Base-by-base conservation (phyloP, 345 rosid species). In the Salix udensis region DNA sequence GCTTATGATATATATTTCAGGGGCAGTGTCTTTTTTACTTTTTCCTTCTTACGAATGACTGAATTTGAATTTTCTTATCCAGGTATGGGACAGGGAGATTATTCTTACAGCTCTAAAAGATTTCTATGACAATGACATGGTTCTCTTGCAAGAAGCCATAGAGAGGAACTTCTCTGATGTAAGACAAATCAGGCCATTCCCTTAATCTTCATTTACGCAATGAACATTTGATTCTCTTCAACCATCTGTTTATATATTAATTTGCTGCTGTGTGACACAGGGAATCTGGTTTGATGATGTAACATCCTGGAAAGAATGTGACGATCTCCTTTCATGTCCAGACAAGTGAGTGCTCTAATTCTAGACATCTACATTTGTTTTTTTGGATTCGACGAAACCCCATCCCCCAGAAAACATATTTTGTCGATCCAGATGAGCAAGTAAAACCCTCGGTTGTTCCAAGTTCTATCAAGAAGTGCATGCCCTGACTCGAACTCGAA, bases 71-170 rank as follows among this genome's bases (percentile, higher is more conserved):
- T 5, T 60, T 0, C 39, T 3, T 2, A 23, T 11, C 24, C 69
- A 94, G 97, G 97, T 95, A 30, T 95, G 97, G 98, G 97, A 95
- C 21, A 91, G 96, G 86, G 97, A 95, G 82, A 91, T 95, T 52
- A 85, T 95, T 52, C 92, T 89, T 3, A 87, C 92, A 65, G 94
- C 98, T 77, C 82, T 89, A 1, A 79, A 83, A 66, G 97, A 93
- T 69, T 90, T 85, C 84, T 89, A 95, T 18, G 91, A 87, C 21
- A 89, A 91, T 58, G 86, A 95, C 84, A 77, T 88, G 90, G 89
- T 85, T 74, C 91, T 87, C 70, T 97, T 91, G 76, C 91, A 87
- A 75, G 75, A 88, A 79, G 88, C 90, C 79, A 88, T 93, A 6
- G 89, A 81, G 55, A 80, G 83, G 28, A 93, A 95, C 87, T 82